phyloP scores from a whole-genome alignment of 257 asterid species.

The Nicotiana attenuata region DNA sequence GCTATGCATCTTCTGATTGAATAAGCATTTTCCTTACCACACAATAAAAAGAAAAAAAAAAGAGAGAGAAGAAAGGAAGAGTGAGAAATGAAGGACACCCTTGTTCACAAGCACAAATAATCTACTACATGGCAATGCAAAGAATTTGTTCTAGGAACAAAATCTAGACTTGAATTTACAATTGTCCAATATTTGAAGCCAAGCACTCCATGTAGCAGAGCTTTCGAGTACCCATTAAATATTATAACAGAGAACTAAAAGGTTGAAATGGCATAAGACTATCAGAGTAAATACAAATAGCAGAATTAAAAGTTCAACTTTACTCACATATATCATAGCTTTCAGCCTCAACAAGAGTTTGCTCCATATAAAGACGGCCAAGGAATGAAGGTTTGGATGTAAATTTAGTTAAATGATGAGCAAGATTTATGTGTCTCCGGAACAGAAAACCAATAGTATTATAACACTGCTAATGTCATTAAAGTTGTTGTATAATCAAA shows the following conservation, averaged over 20 bases:
- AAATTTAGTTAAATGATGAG: conserved; percentile 79
- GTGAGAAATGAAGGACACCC: background rate
- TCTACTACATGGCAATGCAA: background rate
- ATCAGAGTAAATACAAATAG: background rate
- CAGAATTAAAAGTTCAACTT: background rate
- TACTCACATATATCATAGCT: conserved; percentile 86
- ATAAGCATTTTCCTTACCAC: background rate
- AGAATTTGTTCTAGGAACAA: background rate
- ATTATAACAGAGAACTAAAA: background rate
- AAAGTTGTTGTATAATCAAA: conserved; percentile 9
- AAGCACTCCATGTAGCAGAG: background rate
- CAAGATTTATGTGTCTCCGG: conserved; percentile 97
- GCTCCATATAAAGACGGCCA: conserved; percentile 91
- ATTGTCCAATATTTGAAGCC: background rate
- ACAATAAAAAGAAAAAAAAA: background rate
- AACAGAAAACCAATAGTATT: conserved; percentile 28
- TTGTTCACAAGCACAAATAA: background rate
- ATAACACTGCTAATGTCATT: background rate
- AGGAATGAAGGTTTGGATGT: conserved; percentile 85
- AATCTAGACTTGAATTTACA: background rate
- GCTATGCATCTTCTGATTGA: background rate
- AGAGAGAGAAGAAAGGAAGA: background rate
- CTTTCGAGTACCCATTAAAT: background rate
- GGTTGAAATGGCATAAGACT: background rate
- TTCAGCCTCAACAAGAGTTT: conserved; percentile 89